Conservation (phyloP, 2,329 filamentous ascomycete species). For the Endoconidiophora laricicola region DNA sequence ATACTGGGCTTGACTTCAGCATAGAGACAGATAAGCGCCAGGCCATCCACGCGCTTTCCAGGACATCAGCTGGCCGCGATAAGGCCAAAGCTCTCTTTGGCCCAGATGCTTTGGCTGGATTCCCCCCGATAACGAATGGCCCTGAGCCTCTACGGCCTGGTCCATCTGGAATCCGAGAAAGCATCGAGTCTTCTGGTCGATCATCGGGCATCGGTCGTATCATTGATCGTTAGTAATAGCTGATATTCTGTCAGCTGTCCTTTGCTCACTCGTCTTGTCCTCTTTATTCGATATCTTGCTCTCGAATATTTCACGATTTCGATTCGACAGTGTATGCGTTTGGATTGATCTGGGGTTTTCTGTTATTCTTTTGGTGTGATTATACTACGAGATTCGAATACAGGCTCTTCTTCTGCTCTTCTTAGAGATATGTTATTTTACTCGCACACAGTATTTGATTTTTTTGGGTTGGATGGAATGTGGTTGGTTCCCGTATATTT, state of each 20-base stretch:
- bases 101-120: constrained; percentile 25
- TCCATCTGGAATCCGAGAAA: constrained; percentile 16
- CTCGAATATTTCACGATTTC: background rate
- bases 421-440: too few species aligned
- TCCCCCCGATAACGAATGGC: constrained; percentile 15
- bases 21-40: constrained; percentile 31
- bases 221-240: constrained; percentile 5
- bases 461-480: background rate
- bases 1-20: constrained; percentile 29
- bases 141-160: constrained; percentile 15
- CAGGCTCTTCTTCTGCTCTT: background rate
- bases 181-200: constrained; percentile 10
- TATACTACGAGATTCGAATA: background rate
- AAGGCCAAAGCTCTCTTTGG: constrained; percentile 36
- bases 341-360: background rate
- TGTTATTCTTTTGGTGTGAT: background rate
- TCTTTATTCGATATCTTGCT: background rate
- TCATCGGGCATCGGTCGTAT: constrained; percentile 10
- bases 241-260: background rate
- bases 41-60: constrained; percentile 34
- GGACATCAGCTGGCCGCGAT: constrained; percentile 32
- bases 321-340: background rate
- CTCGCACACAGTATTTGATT: background rate
- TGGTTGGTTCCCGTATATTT: too few species aligned
- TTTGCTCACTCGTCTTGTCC: background rate